phyloP scores from a whole-genome alignment of 139 green algal genomes.

The Closterium sp. region DNA sequence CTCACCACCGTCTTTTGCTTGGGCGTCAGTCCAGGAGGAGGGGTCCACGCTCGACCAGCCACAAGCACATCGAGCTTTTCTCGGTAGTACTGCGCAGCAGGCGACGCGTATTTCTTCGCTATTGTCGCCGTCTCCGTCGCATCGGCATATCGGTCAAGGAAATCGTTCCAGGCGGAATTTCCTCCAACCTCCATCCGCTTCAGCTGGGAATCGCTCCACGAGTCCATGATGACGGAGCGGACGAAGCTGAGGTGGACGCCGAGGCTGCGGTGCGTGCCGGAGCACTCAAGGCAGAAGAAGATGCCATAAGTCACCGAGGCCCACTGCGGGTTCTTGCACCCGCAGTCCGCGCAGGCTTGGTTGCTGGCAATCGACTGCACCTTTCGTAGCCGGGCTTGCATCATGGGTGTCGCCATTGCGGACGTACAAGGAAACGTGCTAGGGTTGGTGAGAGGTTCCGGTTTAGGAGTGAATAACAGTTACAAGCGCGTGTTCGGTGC shows the following conservation, averaged over 20 bases:
- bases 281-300: slow-evolving; percentile 98
- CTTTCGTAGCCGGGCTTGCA: slow-evolving; percentile 61
- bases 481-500: neutral
- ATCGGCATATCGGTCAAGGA: slow-evolving; percentile 86
- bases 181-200: slow-evolving; percentile 91
- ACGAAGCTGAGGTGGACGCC: slow-evolving; percentile 98
- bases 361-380: slow-evolving; percentile 81
- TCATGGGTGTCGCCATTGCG: neutral
- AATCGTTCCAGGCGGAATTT: slow-evolving; percentile 82
- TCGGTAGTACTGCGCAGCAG: slow-evolving; percentile 86
- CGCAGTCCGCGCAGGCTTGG: slow-evolving; percentile 90
- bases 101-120: slow-evolving; percentile 88
- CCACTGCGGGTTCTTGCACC: slow-evolving; percentile 91
- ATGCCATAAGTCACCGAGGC: slow-evolving; percentile 89
- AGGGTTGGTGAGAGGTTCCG: too few relatives aligned
- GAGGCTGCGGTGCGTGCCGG: slow-evolving; percentile 85
- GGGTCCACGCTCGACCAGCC: slow-evolving; percentile 73
- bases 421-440: too few relatives aligned
- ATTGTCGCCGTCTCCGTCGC: slow-evolving; percentile 82
- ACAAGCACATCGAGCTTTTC: slow-evolving; percentile 74
- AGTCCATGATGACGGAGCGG: slow-evolving; percentile 93
- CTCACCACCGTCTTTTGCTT: slow-evolving; percentile 6
- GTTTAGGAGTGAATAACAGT: too few relatives aligned
- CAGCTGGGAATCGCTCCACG: slow-evolving; percentile 86
- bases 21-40: slow-evolving; percentile 55